Evolutionary conservation across 2,329 filamentous ascomycete genomes (phyloP), one percentile per base, ranked within the genome.

Genomic region (Colletotrichum sidae): DNA sequence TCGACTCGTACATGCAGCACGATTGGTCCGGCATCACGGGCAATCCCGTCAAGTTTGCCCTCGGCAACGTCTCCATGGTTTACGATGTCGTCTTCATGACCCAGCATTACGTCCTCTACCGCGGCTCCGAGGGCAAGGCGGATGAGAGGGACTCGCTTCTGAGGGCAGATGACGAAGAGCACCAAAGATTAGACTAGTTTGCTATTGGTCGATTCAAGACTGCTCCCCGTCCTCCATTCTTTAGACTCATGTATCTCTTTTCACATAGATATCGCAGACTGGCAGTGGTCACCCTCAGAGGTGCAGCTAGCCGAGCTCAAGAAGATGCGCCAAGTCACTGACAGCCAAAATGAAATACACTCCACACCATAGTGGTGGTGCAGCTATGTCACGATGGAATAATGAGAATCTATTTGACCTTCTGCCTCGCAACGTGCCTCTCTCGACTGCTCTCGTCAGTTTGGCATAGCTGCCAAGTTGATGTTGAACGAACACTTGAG

Each of bases 1-100:
- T 98, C 67, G 96, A 98, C 80, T 94, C 93, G 65, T 93, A 90
- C 64, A 80, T 96, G 42, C 90, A 96, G 76, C 86, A 85, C 60
- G 93, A 97, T 80, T 97, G 95, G 94, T 92, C 90, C 52, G 96
- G 95, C 25, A 84, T 98, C 63, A 94, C 90, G 0, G 95, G 94
- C 1, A 98, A 98, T 76, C 93, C 94, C 0, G 90, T 96, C 71
- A 99, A 98, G 80, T 88, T 98, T 64, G 88, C 90, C 3, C 84
- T 98, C 46, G 92, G 92, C 12, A 95, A 97, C 73, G 88, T 97
- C 50, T 93, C 90, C 63, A 90, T 98, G 71, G 76, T 92, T 2
- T 98, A 97, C 76, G 95, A 98, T 75, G 69, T 91, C 38, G 83
- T 97, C 53, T 98, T 98, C 75, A 90, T 98, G 55, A 73, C 86